Evolutionary conservation across 2,329 filamentous ascomycete species (phyloP), one percentile per base, ranked within the genome.

Genomic region (Trichophyton simii): DNA sequence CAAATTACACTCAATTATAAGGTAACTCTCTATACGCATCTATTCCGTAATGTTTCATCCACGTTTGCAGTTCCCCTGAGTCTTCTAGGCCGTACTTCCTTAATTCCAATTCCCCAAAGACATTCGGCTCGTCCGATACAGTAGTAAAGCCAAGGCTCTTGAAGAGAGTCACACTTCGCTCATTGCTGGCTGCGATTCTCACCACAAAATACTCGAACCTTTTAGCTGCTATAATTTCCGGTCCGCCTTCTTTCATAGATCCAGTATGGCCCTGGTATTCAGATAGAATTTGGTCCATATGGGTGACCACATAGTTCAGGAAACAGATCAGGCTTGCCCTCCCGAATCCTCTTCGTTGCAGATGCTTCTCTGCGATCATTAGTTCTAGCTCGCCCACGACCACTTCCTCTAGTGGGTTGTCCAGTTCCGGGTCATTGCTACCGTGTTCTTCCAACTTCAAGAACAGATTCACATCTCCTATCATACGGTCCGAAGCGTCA

Each of bases 401-500:
- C 28, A 69, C 55, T 58, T 60, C 48, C 20, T 31, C 28, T 0
- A 70, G 69, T 0, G 70, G 69, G 0, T 72, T 60, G 25, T 66
- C 64, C 18, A 65, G 62, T 42, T 50, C 59, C 25, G 69, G 67
- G 42, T 66, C 64, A 38, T 67, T 61, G 25, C 73, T 74, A 0
- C 82, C 79, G 0, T 79, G 80, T 9, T 86, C 81, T 57, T 79
- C 79, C 0, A 80, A 71, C 41, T 83, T 84, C 0, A 97, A 76
- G 70, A 97, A 96, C 41, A 96, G 79, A 69, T 91, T 91, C 57
- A 91, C 81, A 68, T 91, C 88, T 0, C 88, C 88, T 6, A 88
- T 70, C 84, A 90, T 88, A 7, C 71, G 72, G 0, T 73, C 73
- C 0, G 81, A 76, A 0, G 73, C 68, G 68, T 92, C 89, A 7